Base-by-base conservation (phyloP, 2,329 filamentous ascomycete species). In the Trichoderma atrobrunneum region DNA sequence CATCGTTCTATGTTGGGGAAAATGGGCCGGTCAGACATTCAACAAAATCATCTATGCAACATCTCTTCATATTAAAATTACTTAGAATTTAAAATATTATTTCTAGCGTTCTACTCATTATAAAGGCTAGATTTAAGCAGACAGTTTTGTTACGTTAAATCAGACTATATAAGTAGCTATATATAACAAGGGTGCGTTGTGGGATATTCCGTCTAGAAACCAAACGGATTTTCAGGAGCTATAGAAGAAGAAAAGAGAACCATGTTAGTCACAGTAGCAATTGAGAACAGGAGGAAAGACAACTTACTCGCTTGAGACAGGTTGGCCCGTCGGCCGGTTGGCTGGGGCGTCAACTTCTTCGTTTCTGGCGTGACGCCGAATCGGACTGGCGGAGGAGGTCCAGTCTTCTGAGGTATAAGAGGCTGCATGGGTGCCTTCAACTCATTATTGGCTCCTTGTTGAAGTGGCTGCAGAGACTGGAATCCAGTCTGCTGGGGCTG, bases 301-400 rank as follows among this genome's bases (percentile, higher is more conserved):
- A 30, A 95, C 95, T 92, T 91, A 98, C 95, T 99, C 79, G 96
- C 96, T 89, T 97, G 93, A 67, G 93, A 88, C 76, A 99, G 87
- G 81, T 98, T 98, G 71, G 96, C 96, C 85, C 93, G 90, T 77
- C 92, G 87, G 75, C 96, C 96, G 7, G 96, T 99, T 32, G 94
- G 88, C 84, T 98, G 96, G 34, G 95, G 90, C 73, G 89, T 87
- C 77, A 98, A 84, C 81, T 93, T 96, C 82, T 94, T 94, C 34
- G 90, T 85, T 63, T 90, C 89, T 32, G 86, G 85, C 72, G 89
- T 87, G 43, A 97, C 91, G 51, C 96, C 96, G 80, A 99, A 99
- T 73, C 94, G 89, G 21, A 99, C 91, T 28, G 94, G 90, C 60
- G 96, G 96, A 24, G 95, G 86, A 7, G 96, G 96, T 1, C 85